These are phyloP conservation scores for Teratosphaeria pseudoeucalypti DNA, from an alignment of 2,329 filamentous ascomycete genomes.

Conservation along the genomic window DNA sequence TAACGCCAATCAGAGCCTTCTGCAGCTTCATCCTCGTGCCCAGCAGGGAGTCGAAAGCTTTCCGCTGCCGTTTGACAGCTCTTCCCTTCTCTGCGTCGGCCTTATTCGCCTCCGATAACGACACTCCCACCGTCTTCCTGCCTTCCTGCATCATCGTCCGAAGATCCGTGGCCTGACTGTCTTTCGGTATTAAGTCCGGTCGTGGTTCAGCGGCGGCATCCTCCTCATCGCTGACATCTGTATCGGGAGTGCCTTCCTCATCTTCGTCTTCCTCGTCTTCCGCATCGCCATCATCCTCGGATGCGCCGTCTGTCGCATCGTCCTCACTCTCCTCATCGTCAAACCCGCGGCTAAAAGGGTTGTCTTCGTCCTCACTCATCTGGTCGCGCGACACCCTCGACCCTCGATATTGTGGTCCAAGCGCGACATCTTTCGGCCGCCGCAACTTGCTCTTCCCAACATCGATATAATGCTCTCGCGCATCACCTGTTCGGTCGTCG, in stretches of 20 bases:
- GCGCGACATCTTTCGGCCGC: constrained; percentile 54
- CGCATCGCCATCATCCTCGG: constrained; percentile 31
- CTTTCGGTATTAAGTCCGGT: constrained; percentile 12
- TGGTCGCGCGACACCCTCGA: constrained; percentile 61
- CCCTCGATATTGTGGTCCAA: constrained; percentile 75
- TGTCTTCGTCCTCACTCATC: constrained; percentile 46
- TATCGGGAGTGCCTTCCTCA: constrained; percentile 33
- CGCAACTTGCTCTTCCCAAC: constrained; percentile 80
- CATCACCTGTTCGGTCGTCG: constrained; percentile 33
- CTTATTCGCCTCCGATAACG: constrained; percentile 56
- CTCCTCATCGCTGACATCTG: constrained; percentile 35
- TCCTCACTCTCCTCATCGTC: constrained; percentile 36
- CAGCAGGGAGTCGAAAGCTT: constrained; percentile 76
- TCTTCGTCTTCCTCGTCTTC: constrained; percentile 18
- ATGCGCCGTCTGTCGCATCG: constrained; percentile 10
- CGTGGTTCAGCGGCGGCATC: constrained; percentile 24
- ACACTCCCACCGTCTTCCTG: constrained; percentile 55
- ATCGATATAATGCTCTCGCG: constrained; percentile 74
- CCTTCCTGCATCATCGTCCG: constrained; percentile 54
- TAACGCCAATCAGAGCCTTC: constrained; percentile 74
- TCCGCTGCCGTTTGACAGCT: constrained; percentile 77
- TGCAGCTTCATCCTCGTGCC: constrained; percentile 88
- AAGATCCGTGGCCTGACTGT: constrained; percentile 46
- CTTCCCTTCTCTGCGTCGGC: constrained; percentile 74
- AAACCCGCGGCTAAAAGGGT: constrained; percentile 36